Evolutionary conservation across 805 yeast species (phyloP), one percentile per base, ranked within the genome.

Genomic region (Saturnispora serradocipensis): DNA sequence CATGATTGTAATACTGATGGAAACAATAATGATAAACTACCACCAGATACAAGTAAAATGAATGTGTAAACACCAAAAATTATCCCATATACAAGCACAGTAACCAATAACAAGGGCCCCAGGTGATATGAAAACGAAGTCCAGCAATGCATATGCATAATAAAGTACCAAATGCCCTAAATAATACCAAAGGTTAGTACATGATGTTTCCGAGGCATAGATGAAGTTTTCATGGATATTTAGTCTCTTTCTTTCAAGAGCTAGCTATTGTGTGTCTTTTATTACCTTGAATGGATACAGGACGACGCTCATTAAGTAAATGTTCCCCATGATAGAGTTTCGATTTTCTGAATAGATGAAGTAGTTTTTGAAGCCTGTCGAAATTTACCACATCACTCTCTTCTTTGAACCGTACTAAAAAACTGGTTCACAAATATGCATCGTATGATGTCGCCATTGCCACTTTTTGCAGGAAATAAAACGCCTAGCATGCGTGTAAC

Each of bases 1-100:
- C 67, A 53, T 44, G 66, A 59, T 45, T 70, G 72, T 35, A 67
- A 55, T 1, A 64, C 56, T 1, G 67, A 52, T 1, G 67, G 61
- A 4, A 59, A 56, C 20, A 61, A 24, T 16, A 61, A 43, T 1
- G 66, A 49, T 2, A 54, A 43, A 3, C 59, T 20, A 1, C 67
- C 65, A 8, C 66, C 67, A 2, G 67, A 59, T 7, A 58, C 9
- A 5, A 59, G 25, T 46, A 61, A 44, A 1, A 59, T 43, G 1
- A 55, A 3, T 1, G 61, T 35, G 24, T 59, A 59, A 13, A 59
- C 38, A 1, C 53, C 45, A 1, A 59, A 4, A 2, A 62, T 57
- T 5, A 53, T 15, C 2, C 56, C 53, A 35, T 65, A 62, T 1
- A 63, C 53, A 4, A 55, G 3, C 4, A 56, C 16, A 2, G 60